Percentiles rank a stretch among this genome's conserved stretches.
phyloP scores from a whole-genome alignment of 1,284 basidiomycete species.

The Erythrobasidium hasegawianum region DNA sequence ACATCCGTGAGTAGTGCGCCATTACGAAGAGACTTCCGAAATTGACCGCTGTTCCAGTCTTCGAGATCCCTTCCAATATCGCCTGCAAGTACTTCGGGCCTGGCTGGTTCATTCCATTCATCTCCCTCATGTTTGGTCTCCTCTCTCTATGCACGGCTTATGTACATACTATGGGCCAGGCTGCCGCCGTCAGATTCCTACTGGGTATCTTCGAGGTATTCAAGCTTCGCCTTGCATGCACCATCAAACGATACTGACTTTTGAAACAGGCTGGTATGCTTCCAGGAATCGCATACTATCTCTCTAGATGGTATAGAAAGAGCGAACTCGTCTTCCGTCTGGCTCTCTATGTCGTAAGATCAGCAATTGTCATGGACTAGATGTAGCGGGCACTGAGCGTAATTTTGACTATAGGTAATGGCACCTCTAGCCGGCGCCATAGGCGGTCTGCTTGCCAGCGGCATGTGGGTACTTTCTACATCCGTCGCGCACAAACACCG shows the following conservation, averaged over 20 bases:
- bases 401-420: conserved; percentile 35
- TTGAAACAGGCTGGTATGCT: conserved; percentile 45
- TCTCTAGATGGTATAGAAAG: conserved; percentile 48
- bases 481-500: no score
- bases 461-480: conserved; percentile 31
- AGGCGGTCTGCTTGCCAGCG: conserved; percentile 46
- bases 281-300: conserved; percentile 46
- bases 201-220: conserved; percentile 27
- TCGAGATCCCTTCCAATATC: conserved; percentile 61
- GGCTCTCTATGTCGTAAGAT: conserved; percentile 41
- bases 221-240: no score
- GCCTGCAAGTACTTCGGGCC: conserved; percentile 58
- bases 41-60: conserved; percentile 11
- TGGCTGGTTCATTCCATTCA: conserved; percentile 43
- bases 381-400: conserved; percentile 26
- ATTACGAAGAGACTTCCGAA: background rate
- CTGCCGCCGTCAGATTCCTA: conserved; percentile 16
- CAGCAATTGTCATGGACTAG: conserved; percentile 42
- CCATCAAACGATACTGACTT: conserved; percentile 15
- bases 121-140: conserved; percentile 41
- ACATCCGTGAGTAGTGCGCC: conserved; percentile 52
- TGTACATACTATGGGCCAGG: conserved; percentile 14
- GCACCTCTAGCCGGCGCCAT: conserved; percentile 43
- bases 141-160: conserved; percentile 16
- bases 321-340: conserved; percentile 48